phyloP scores from a whole-genome alignment of 2,329 filamentous ascomycete genomes.

The Alternaria atra region DNA sequence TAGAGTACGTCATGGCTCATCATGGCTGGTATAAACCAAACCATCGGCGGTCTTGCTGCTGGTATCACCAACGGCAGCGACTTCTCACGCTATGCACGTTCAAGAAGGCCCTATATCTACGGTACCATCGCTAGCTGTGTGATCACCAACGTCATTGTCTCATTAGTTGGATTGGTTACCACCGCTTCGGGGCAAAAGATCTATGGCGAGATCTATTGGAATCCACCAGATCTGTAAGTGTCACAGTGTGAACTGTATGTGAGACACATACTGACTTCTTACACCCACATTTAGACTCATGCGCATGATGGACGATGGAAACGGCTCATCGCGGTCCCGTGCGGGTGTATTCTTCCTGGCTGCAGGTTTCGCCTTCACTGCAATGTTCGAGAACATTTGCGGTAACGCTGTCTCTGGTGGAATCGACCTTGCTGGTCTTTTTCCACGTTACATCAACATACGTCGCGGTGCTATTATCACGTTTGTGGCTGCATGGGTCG shows the following conservation, averaged over 20 bases:
- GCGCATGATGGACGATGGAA: slow-evolving; percentile 57
- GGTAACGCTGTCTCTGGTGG: slow-evolving; percentile 48
- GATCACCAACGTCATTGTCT: slow-evolving; percentile 54
- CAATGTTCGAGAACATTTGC: slow-evolving; percentile 55
- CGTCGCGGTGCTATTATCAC: slow-evolving; percentile 49
- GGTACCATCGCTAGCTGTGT: slow-evolving; percentile 54
- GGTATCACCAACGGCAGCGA: slow-evolving; percentile 57
- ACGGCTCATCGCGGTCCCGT: slow-evolving; percentile 51
- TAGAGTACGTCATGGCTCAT: slow-evolving; percentile 58
- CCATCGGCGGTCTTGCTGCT: slow-evolving; percentile 53
- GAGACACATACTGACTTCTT: too few species aligned
- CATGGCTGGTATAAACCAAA: slow-evolving; percentile 57
- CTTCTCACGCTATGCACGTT: slow-evolving; percentile 56
- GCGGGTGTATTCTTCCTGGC: slow-evolving; percentile 50
- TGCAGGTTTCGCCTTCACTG: slow-evolving; percentile 47
- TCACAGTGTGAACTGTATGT: too few species aligned
- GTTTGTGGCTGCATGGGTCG: slow-evolving; percentile 47
- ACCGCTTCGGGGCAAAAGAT: slow-evolving; percentile 53
- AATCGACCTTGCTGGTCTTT: slow-evolving; percentile 49
- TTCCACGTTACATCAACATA: slow-evolving; percentile 48
- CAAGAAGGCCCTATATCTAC: slow-evolving; percentile 49
- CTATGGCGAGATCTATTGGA: slow-evolving; percentile 52
- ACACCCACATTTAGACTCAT: slow-evolving; percentile 35
- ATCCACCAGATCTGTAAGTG: slow-evolving; percentile 52
- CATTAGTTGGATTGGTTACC: slow-evolving; percentile 54